A percentile compares a stretch with the other conserved stretches of the same genome.
These are phyloP conservation scores for Alternaria alternata DNA, from an alignment of 2,329 filamentous ascomycete species.

Conservation along the genomic window DNA sequence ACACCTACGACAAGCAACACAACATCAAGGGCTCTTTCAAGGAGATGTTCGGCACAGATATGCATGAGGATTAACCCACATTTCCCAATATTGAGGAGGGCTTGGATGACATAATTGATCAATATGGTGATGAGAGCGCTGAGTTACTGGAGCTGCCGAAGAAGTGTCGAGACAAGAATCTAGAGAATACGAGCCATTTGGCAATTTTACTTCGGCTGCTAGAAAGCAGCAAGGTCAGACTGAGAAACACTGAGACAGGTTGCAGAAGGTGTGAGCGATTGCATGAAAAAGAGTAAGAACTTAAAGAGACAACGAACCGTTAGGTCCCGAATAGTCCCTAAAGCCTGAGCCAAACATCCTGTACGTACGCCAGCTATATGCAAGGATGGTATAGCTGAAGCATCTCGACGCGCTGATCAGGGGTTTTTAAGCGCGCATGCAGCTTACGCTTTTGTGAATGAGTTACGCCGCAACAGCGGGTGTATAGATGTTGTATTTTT, in stretches of 20 bases:
- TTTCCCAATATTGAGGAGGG: too few species aligned
- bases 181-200: background rate
- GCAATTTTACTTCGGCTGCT: background rate
- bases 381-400: background rate
- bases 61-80: too few species aligned
- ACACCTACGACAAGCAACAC: too few species aligned
- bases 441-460: background rate
- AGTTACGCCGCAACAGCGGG: background rate
- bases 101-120: too few species aligned
- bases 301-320: too few species aligned
- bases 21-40: background rate
- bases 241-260: background rate
- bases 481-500: background rate
- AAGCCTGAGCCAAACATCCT: too few species aligned
- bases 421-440: background rate
- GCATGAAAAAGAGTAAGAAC: too few species aligned
- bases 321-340: too few species aligned
- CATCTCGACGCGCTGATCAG: background rate
- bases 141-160: background rate
- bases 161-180: background rate
- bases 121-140: background rate
- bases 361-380: background rate
- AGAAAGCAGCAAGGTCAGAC: background rate
- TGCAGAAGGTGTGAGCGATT: too few species aligned
- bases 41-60: background rate